A percentile compares a stretch with the other conserved stretches of the same genome.
These are phyloP conservation scores for Agaricales sp. DNA, from an alignment of 1,284 basidiomycete genomes.

Conservation along the genomic window DNA sequence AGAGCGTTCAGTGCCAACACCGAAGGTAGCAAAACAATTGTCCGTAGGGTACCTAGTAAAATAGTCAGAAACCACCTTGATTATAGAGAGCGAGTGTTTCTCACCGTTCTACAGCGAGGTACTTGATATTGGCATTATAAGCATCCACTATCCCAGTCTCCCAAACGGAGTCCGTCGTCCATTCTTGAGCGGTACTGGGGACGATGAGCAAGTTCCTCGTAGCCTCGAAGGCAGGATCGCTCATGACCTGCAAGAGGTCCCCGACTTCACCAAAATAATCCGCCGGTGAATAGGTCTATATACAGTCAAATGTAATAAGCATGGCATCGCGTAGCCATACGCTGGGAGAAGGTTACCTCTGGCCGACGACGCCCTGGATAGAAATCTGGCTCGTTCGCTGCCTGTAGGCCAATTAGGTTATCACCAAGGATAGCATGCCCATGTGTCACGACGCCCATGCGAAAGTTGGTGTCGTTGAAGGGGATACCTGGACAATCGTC, in stretches of 20 bases:
- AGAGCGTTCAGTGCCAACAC: no score
- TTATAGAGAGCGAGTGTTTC: slow-evolving; percentile 33
- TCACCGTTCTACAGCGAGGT: slow-evolving; percentile 51
- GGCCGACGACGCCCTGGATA: slow-evolving; percentile 27
- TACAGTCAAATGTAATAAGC: no score
- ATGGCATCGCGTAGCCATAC: no score
- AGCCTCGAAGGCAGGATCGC: slow-evolving; percentile 27
- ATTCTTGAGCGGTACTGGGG: slow-evolving; percentile 46
- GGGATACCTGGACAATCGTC: slow-evolving; percentile 40
- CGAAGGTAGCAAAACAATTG: not conserved
- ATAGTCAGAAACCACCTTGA: slow-evolving; percentile 35
- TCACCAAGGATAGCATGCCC: slow-evolving; percentile 44
- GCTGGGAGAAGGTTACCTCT: no score
- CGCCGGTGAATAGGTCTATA: not conserved
- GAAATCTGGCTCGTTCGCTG: slow-evolving; percentile 67
- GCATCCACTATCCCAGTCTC: slow-evolving; percentile 44
- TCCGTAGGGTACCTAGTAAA: slow-evolving; percentile 33
- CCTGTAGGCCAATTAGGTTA: slow-evolving; percentile 47
- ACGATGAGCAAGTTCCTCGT: slow-evolving; percentile 44
- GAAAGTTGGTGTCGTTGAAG: slow-evolving; percentile 42
- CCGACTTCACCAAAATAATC: slow-evolving; percentile 36
- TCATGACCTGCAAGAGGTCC: slow-evolving; percentile 25
- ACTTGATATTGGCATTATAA: slow-evolving; percentile 34
- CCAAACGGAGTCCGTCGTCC: slow-evolving; percentile 43
- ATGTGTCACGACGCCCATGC: slow-evolving; percentile 39